A percentile compares a stretch with the other conserved stretches of the same genome.
These are phyloP conservation scores for Termitomyces eurrhizus DNA, from an alignment of 768 basidiomycete genomes.

Conservation along the genomic window DNA sequence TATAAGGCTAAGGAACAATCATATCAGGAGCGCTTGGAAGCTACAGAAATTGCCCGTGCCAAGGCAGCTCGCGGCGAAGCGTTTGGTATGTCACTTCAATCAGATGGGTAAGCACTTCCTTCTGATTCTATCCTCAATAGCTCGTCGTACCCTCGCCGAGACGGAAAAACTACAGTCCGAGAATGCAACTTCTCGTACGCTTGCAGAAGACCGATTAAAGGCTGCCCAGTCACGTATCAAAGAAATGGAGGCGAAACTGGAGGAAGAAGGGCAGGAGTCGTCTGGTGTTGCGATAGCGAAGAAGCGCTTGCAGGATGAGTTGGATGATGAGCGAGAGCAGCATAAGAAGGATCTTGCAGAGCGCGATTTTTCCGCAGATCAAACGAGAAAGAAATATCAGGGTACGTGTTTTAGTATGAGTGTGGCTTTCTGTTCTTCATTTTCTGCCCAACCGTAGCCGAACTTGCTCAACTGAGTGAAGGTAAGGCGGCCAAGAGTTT, in stretches of 20 bases:
- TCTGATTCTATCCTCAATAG: slow-evolving; percentile 3
- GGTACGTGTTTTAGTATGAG: slow-evolving; percentile 32
- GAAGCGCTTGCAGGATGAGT: slow-evolving; percentile 66
- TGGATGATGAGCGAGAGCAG: slow-evolving; percentile 75
- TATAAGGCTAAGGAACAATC: slow-evolving; percentile 61
- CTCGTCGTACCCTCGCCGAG: slow-evolving; percentile 49
- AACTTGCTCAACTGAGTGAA: slow-evolving; percentile 77
- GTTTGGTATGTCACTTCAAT: slow-evolving; percentile 37
- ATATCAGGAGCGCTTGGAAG: slow-evolving; percentile 58
- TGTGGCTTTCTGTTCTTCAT: neutral
- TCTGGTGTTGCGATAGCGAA: slow-evolving; percentile 62
- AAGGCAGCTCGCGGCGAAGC: slow-evolving; percentile 64
- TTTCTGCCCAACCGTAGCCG: slow-evolving; percentile 39
- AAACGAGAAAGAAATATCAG: slow-evolving; percentile 86
- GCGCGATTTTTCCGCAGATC: slow-evolving; percentile 72
- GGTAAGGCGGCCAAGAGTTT: slow-evolving; percentile 35
- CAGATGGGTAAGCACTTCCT: neutral
- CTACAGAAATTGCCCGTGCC: slow-evolving; percentile 63
- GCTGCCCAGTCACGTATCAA: slow-evolving; percentile 47
- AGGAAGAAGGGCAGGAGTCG: slow-evolving; percentile 64
- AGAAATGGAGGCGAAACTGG: slow-evolving; percentile 60
- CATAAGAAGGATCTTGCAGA: slow-evolving; percentile 79
- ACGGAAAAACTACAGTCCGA: slow-evolving; percentile 56
- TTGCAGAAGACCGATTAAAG: slow-evolving; percentile 44
- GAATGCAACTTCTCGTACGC: slow-evolving; percentile 47